Evolutionary conservation across 208 protist species (phyloP).

Genomic region (Trypanosoma congolense): DNA sequence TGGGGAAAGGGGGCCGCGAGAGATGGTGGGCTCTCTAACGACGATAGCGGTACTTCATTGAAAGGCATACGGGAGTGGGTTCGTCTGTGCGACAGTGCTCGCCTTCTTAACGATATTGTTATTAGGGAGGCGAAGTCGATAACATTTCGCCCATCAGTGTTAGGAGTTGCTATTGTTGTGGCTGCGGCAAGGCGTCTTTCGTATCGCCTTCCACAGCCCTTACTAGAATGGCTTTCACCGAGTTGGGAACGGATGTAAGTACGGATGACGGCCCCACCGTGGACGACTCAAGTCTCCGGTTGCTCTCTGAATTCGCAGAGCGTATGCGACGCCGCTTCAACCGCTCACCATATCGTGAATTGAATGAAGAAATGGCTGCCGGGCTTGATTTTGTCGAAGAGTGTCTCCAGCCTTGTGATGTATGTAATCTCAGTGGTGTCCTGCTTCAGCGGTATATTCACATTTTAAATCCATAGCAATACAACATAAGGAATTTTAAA

Average conservation of each 20-base stretch:
- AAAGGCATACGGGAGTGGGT: constrained; percentile 6
- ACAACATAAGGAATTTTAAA: neutral
- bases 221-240: constrained; percentile 13
- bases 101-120: constrained; percentile 19
- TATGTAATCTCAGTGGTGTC: constrained; percentile 1
- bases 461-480: neutral
- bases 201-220: constrained; percentile 25
- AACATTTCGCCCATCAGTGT: constrained; percentile 22
- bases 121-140: constrained; percentile 16
- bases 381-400: constrained; percentile 6
- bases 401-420: constrained; percentile 1
- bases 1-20: neutral
- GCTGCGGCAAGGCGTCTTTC: constrained; percentile 32
- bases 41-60: neutral
- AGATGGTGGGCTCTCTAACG: neutral
- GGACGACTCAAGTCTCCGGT: neutral
- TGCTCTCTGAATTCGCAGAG: neutral
- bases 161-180: constrained; percentile 40
- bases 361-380: neutral
- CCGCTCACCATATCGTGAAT: neutral
- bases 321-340: neutral
- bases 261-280: neutral
- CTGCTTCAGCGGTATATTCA: constrained; percentile 15
- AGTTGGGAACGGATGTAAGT: neutral
- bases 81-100: constrained; percentile 13